Evolutionary conservation across 1,139 yeast genomes (phyloP), one percentile per base, ranked within the genome.

Genomic region (Kodamaea anthophila): DNA sequence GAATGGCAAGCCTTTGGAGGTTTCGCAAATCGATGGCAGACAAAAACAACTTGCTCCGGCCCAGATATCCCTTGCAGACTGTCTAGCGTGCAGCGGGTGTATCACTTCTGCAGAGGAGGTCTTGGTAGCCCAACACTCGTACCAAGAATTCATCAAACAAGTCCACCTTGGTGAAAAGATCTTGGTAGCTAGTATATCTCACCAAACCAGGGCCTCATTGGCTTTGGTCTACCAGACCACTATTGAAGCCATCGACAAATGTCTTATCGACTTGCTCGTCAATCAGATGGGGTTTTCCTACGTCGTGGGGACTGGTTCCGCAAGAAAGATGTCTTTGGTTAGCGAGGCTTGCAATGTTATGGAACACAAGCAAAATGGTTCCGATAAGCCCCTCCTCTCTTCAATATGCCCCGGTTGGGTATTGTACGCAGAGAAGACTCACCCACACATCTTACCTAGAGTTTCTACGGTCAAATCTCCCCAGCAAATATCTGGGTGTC

Each of bases 401-500:
- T 66, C 86, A 4, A 69, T 83, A 2, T 91, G 97, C 53, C 99
- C 99, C 0, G 99, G 99, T 0, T 91, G 96, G 88, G 94, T 93
- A 0, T 66, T 93, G 21, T 91, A 91, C 47, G 95, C 91, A 0
- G 98, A 91, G 48, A 91, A 91, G 61, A 88, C 96, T 0, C 96
- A 91, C 53, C 94, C 94, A 0, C 78, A 83, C 38, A 63, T 91
- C 13, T 59, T 87, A 15, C 82, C 88, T 0, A 35, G 60, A 38
- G 38, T 81, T 31, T 65, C 81, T 13, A 66, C 68, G 18, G 80
- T 83, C 29, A 85, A 86, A 47, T 84, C 95, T 1, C 93, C 98
- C 3, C 97, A 91, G 56, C 96, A 86, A 51, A 81, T 91, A 32
- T 86, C 96, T 0, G 97, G 97, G 0, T 62, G 77, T 15, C 47